Evolutionary conservation across 169 alveolate species (phyloP).

Genomic region (Amoebophrya sp.): DNA sequence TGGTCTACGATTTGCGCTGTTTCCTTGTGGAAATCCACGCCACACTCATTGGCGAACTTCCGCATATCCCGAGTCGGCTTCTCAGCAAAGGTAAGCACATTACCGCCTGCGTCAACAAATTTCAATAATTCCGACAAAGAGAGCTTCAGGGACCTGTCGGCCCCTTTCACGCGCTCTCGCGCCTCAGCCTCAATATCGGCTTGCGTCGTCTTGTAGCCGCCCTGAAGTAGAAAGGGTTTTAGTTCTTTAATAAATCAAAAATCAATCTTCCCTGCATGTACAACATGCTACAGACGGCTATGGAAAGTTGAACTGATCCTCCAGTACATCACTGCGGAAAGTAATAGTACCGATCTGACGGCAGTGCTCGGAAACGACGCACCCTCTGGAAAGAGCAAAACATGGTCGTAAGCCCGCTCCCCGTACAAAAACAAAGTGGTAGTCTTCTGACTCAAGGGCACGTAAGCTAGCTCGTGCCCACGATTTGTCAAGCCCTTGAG

Average conservation of each 20-base stretch:
- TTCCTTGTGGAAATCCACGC: constrained; percentile 6
- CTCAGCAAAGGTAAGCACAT: background rate
- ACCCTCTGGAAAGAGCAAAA: background rate
- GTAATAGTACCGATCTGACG: background rate
- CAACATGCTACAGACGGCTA: no score
- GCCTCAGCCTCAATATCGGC: background rate
- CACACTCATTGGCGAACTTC: constrained; percentile 10
- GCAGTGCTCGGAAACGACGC: background rate
- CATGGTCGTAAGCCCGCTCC: background rate
- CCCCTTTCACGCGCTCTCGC: background rate
- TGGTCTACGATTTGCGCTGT: no score
- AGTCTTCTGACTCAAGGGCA: background rate
- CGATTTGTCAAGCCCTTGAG: background rate
- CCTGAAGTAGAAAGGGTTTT: background rate
- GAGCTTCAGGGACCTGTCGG: background rate
- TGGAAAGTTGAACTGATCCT: no score
- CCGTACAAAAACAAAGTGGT: background rate
- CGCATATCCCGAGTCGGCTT: background rate
- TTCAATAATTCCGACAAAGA: background rate
- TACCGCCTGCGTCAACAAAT: background rate
- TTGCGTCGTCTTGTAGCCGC: background rate
- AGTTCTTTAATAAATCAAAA: background rate
- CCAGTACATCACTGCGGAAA: no score
- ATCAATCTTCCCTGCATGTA: no score
- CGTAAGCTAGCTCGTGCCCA: background rate